phyloP scores from a whole-genome alignment of 2,329 filamentous ascomycete genomes.

The Aspergillus hiratsukae region DNA sequence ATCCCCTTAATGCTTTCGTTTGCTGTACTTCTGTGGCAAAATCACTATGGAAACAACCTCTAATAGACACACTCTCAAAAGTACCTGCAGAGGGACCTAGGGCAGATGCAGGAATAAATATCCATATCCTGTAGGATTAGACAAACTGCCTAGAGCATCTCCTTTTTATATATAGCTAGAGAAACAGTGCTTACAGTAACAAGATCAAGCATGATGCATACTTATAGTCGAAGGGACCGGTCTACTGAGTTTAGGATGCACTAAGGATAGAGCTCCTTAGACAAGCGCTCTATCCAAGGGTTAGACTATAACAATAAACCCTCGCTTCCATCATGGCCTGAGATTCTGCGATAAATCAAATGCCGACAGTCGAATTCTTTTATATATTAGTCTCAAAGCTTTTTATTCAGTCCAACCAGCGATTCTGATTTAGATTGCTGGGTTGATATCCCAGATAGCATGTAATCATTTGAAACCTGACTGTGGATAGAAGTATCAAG shows the following conservation, averaged over 20 bases:
- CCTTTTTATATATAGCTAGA: too few relatives aligned
- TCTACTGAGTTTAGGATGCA: too few relatives aligned
- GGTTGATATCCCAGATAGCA: background rate
- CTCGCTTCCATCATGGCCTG: background rate
- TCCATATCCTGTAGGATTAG: background rate
- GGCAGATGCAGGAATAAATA: background rate
- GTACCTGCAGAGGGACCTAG: background rate
- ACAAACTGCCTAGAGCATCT: background rate
- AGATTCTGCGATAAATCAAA: background rate
- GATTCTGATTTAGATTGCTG: background rate
- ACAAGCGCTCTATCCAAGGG: too few relatives aligned
- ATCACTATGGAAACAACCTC: background rate
- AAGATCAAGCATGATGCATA: background rate
- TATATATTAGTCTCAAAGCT: background rate
- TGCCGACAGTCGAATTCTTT: background rate
- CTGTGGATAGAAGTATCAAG: background rate
- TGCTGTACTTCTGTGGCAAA: background rate
- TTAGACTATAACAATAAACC: background rate
- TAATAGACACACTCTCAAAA: background rate
- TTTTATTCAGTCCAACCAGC: background rate
- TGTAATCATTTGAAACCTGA: background rate
- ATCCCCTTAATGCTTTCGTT: background rate
- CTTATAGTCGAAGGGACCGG: background rate
- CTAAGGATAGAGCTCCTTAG: too few relatives aligned
- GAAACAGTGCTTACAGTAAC: background rate